Base-by-base conservation (phyloP, 176 grass and related monocot genomes). In the Carex kokanica region DNA sequence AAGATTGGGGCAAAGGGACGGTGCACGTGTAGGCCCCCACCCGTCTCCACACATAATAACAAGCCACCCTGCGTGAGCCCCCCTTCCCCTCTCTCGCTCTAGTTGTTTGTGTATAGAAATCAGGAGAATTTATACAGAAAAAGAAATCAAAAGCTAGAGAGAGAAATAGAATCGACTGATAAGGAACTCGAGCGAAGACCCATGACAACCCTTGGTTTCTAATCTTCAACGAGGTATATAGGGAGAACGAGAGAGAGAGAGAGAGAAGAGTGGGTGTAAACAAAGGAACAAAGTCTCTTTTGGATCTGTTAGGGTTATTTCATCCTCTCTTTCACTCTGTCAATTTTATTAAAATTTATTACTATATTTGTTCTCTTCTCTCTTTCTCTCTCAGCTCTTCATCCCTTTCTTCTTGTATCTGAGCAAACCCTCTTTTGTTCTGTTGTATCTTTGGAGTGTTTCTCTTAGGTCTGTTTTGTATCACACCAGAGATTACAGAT, bases 401-500 rank as follows among this genome's bases (percentile, higher is more conserved):
- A 79, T 68, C 60, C n/a, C 60, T 78, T 86, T 86, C 84, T 56
- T n/a, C 80, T 82, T 82, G 80, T 82, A 82, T 82, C 61, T 52
- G 60, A 82, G 80, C 80, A 82, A 82, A 52, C 21, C 60, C 78
- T 40, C 41, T 82, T 82, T 82, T 82, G 80, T 82, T 82, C 61
- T 82, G 13, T 82, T 82, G 36, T 12, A 82, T 82, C 60, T 82
- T 82, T 82, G 80, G 80, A 82, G 80, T 82, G 80, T 62, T 82
- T 82, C 80, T 67, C 60, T 80, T 82, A 51, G 60, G 61, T 65
- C 80, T 82, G 61, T 82, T 54, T 63, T 67, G 41, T 31, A 53
- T 82, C 43, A 31, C 57, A 29, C 11, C 61, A 66, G 60, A 66
- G 41, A 65, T 82, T 20, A 66, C 80, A 82, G 80, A 82, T 82